Evolutionary conservation across 2,329 filamentous ascomycete genomes (phyloP).

Genomic region (Elsinoe arachidis): DNA sequence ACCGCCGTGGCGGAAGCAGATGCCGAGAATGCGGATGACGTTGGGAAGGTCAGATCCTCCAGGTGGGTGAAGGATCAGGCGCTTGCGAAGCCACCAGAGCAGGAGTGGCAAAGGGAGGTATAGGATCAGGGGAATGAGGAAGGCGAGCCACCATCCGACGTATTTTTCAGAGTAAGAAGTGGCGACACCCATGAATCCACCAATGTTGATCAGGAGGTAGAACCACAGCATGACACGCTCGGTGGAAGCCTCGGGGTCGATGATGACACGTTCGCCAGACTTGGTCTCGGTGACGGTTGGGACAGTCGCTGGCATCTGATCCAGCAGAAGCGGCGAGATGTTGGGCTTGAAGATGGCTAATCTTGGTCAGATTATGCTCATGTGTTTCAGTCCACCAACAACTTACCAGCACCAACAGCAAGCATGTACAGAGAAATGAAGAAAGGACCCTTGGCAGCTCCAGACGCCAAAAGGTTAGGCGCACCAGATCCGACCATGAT

Average conservation of each 20-base stretch:
- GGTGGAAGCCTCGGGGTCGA: slow-evolving; percentile 39
- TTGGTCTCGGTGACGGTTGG: slow-evolving; percentile 30
- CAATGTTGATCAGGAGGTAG: slow-evolving; percentile 65
- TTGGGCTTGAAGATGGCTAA: slow-evolving; percentile 65
- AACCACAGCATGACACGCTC: slow-evolving; percentile 50
- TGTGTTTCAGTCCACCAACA: slow-evolving; percentile 25
- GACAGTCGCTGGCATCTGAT: slow-evolving; percentile 35
- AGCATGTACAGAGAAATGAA: slow-evolving; percentile 35
- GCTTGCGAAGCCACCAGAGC: slow-evolving; percentile 21
- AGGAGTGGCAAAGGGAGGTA: slow-evolving; percentile 43
- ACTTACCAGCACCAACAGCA: slow-evolving; percentile 29
- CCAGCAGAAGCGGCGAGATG: slow-evolving; percentile 45
- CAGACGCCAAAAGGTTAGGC: slow-evolving; percentile 25
- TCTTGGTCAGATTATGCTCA: slow-evolving; percentile 35
- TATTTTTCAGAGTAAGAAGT: slow-evolving; percentile 60
- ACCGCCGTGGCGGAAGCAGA: slow-evolving; percentile 17
- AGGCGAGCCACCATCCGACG: slow-evolving; percentile 58
- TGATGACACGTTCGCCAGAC: slow-evolving; percentile 37
- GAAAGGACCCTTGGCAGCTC: slow-evolving; percentile 31
- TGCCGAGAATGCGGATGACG: slow-evolving; percentile 20
- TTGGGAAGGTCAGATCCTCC: slow-evolving; percentile 21
- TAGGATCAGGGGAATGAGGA: slow-evolving; percentile 51
- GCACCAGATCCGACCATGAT: slow-evolving; percentile 24
- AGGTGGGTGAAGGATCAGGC: slow-evolving; percentile 21
- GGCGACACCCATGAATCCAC: slow-evolving; percentile 56